A percentile compares a stretch with the other conserved stretches of the same genome.
These are phyloP conservation scores for Leccinum aurantiacum DNA, from an alignment of 768 basidiomycete species.

Conservation along the genomic window DNA sequence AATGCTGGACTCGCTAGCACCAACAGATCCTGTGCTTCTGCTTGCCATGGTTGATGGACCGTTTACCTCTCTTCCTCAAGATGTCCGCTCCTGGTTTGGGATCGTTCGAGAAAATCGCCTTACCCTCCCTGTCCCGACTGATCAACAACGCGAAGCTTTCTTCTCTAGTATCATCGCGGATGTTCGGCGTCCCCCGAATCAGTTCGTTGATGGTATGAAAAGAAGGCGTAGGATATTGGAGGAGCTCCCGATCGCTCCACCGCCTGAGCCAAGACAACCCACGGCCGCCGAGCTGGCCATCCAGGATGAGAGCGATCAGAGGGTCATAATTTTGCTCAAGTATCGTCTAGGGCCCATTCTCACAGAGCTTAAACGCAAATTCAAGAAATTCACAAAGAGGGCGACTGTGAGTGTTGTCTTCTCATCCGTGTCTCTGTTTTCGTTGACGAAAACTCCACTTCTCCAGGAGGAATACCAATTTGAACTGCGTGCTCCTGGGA, in stretches of 20 bases:
- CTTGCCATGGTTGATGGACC: slow-evolving; percentile 85
- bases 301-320: slow-evolving; percentile 81
- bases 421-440: background rate
- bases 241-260: slow-evolving; percentile 84
- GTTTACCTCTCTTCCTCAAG: slow-evolving; percentile 66
- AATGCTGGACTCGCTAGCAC: slow-evolving; percentile 87
- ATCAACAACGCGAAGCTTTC: slow-evolving; percentile 65
- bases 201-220: slow-evolving; percentile 87
- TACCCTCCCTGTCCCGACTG: slow-evolving; percentile 51
- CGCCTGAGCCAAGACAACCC: slow-evolving; percentile 80
- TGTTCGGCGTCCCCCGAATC: slow-evolving; percentile 72
- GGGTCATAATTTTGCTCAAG: slow-evolving; percentile 76
- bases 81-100: slow-evolving; percentile 93
- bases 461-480: slow-evolving; percentile 74
- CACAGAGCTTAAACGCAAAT: slow-evolving; percentile 87
- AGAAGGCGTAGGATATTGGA: slow-evolving; percentile 84
- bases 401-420: slow-evolving; percentile 56
- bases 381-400: slow-evolving; percentile 83
- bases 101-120: slow-evolving; percentile 71
- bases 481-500: slow-evolving; percentile 34
- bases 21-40: slow-evolving; percentile 91
- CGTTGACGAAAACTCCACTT: slow-evolving; percentile 11
- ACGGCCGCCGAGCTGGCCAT: slow-evolving; percentile 77
- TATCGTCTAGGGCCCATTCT: slow-evolving; percentile 90
- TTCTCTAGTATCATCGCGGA: slow-evolving; percentile 73